Evolutionary conservation across 2,329 filamentous ascomycete genomes (phyloP), one percentile per base, ranked within the genome.

Genomic region (Cadophora sp.): DNA sequence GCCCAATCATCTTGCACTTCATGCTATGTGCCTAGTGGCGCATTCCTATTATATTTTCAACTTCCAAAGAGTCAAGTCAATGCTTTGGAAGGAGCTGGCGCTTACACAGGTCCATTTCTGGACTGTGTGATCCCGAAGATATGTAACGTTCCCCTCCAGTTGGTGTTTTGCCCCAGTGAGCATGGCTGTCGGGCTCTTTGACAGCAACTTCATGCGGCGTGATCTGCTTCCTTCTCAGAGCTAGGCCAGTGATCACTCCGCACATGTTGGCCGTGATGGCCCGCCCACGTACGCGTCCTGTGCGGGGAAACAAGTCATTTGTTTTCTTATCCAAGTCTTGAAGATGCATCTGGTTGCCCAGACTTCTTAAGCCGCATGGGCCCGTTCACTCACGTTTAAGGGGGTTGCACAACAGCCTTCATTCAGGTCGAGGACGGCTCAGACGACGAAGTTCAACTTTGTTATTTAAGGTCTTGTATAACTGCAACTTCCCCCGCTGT

Each of bases 141-240:
- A 56, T 61, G 64, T 66, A 61, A 66, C 64, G 8, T 22, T 24
- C 5, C 48, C 56, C 58, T 46, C 56, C 43, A 61, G 40, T 61
- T 55, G 48, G 26, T 61, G 22, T 61, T 1, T 37, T 50, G n/a
- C 26, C 16, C 56, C 56, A 61, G 62, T 61, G 7, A 55, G 26
- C 11, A 19, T 16, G 37, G 58, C 12, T 14, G 9, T 53, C 56
- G 48, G 46, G 19, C 43, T 55, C 48, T 55, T 66, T 62, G 56
- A 50, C 46, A 51, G 56, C 64, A 53, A 37, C 14, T 53, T 46
- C 24, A 66, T 61, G 64, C 56, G 40, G 56, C 62, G 48, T 29
- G 31, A 53, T 62, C 7, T 9, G 53, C 14, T 14, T 40, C 43
- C 3, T 40, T 24, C 19, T 34, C 46, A 14, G 27, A 51, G 37